Conservation (phyloP, 495 filamentous ascomycete genomes). For the Penicillium soppii region DNA sequence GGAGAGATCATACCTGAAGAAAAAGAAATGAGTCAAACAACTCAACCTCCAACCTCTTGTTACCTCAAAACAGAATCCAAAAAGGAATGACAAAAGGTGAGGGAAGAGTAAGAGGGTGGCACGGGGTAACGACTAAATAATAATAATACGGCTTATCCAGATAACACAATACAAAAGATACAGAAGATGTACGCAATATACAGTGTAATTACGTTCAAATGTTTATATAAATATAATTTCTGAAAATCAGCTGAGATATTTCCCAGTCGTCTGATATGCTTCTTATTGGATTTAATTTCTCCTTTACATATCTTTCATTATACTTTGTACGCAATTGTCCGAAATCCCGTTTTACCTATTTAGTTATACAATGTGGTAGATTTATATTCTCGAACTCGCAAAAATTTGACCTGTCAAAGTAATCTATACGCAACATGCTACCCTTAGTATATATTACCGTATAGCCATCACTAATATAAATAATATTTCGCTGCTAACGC, state of each 20-base stretch:
- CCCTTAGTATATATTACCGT: constrained; percentile 2
- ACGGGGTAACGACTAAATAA: constrained; percentile 36
- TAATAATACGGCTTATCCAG: constrained; percentile 23
- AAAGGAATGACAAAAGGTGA: constrained; percentile 10
- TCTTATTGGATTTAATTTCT: constrained; percentile 3
- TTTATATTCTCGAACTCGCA: too few relatives aligned
- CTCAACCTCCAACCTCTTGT: constrained; percentile 1
- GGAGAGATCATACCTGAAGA: constrained; percentile 8
- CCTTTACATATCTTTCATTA: not conserved
- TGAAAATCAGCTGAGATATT: constrained; percentile 6
- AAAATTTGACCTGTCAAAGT: constrained; percentile 5
- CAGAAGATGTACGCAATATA: constrained; percentile 2
- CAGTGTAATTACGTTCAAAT: not conserved
- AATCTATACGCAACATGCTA: not conserved
- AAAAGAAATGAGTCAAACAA: constrained; percentile 9
- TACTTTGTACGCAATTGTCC: constrained; percentile 3
- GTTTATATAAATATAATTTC: not conserved
- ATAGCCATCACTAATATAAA: constrained; percentile 3
- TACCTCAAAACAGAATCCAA: constrained; percentile 1
- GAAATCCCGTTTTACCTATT: not conserved
- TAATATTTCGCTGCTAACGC: not conserved
- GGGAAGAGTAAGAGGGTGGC: constrained; percentile 19
- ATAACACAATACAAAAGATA: constrained; percentile 14
- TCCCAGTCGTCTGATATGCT: constrained; percentile 2
- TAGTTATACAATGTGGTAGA: not conserved